phyloP scores from a whole-genome alignment of 2,329 filamentous ascomycete species.

The Elsinoe necatrix region DNA sequence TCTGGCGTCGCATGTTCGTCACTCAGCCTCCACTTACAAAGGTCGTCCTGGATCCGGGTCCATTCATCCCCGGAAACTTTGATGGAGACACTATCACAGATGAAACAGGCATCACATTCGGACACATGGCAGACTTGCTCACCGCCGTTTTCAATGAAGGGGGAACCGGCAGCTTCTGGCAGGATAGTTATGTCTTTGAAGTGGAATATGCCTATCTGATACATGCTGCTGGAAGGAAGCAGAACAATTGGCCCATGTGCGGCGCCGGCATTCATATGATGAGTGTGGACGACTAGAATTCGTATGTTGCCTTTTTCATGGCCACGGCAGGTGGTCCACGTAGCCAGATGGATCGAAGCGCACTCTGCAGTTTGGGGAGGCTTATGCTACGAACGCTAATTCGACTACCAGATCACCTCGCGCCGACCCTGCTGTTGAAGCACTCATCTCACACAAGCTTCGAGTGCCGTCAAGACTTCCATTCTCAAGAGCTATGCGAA shows the following conservation, averaged over 20 bases:
- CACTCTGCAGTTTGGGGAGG: too few relatives aligned
- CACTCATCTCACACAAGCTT: too few relatives aligned
- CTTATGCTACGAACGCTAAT: too few relatives aligned
- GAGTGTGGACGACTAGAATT: not conserved
- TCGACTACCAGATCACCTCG: too few relatives aligned
- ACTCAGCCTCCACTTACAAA: not conserved
- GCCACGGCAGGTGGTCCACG: too few relatives aligned
- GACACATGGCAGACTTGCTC: not conserved
- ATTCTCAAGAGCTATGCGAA: slow-evolving; percentile 16
- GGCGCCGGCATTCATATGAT: not conserved
- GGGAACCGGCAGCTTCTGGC: too few relatives aligned
- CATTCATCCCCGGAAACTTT: not conserved
- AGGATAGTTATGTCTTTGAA: not conserved
- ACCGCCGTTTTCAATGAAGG: not conserved
- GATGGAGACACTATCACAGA: too few relatives aligned
- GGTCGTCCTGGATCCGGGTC: not conserved
- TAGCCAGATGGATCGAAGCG: too few relatives aligned
- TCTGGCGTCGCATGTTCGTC: not conserved
- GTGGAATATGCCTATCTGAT: not conserved
- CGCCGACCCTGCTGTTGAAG: too few relatives aligned
- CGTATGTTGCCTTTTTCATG: too few relatives aligned
- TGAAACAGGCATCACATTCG: not conserved
- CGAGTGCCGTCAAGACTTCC: too few relatives aligned
- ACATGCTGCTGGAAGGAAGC: not conserved
- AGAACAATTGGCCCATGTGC: not conserved